A percentile compares a stretch with the other conserved stretches of the same genome.
Evolutionary conservation across 306 rosid species (phyloP).

Genomic region (Malus asiatica): DNA sequence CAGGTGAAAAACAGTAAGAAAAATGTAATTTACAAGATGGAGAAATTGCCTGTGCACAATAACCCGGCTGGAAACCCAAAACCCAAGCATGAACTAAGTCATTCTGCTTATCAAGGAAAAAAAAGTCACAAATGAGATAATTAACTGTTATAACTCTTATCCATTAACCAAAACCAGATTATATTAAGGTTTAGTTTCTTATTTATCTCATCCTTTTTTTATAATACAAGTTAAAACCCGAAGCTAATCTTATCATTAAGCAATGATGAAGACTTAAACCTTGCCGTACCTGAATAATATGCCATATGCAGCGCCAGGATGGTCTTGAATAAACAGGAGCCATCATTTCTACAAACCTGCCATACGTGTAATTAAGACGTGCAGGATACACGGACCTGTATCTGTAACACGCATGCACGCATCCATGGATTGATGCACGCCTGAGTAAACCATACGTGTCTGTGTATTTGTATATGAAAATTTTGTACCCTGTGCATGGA

Average conservation of each 20-base stretch:
- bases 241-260: no score
- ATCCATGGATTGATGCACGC: neutral
- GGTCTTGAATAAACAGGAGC: constrained; percentile 41
- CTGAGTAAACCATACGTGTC: neutral
- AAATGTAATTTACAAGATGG: neutral
- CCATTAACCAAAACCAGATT: neutral
- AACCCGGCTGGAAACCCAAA: constrained; percentile 38
- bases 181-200: neutral
- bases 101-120: constrained; percentile 19
- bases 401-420: neutral
- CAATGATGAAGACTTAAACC: no score
- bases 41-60: constrained; percentile 33
- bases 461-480: neutral
- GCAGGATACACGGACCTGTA: no score
- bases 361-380: neutral
- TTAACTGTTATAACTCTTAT: neutral
- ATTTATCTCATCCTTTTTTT: no score
- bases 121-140: neutral
- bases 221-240: no score
- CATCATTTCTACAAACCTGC: constrained; percentile 51
- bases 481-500: constrained; percentile 70
- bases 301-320: constrained; percentile 46
- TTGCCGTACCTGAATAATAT: constrained; percentile 35
- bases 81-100: constrained; percentile 54
- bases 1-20: neutral